Conservation (phyloP, 305 asterid genomes). For the Fraxinus latifolia region DNA sequence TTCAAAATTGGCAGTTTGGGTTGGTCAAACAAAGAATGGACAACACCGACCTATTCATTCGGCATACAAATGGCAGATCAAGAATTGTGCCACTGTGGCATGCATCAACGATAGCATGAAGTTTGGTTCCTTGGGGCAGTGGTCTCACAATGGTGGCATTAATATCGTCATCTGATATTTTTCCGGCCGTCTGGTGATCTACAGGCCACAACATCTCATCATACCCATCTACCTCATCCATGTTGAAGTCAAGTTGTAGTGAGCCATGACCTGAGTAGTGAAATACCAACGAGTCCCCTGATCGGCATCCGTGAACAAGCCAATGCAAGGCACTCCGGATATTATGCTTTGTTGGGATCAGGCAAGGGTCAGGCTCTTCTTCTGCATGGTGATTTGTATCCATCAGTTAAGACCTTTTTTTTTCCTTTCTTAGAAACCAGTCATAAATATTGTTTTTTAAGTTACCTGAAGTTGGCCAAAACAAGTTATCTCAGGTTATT, state of each 20-base stretch:
- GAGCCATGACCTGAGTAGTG: constrained; percentile 66
- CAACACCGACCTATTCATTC: constrained; percentile 41
- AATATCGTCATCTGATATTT: constrained; percentile 53
- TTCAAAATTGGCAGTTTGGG: background rate
- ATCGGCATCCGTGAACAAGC: constrained; percentile 54
- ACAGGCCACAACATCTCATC: constrained; percentile 59
- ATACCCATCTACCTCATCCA: constrained; percentile 57
- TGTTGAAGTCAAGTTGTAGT: constrained; percentile 31
- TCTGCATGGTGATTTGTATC: constrained; percentile 37
- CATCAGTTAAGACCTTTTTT: background rate
- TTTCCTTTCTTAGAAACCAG: too few species aligned
- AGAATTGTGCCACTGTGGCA: constrained; percentile 68
- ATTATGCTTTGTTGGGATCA: constrained; percentile 52
- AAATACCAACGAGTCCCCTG: constrained; percentile 61
- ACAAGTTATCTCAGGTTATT: background rate
- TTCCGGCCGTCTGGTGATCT: constrained; percentile 45
- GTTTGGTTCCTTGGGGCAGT: constrained; percentile 47
- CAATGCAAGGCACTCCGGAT: constrained; percentile 52
- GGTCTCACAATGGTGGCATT: constrained; percentile 56
- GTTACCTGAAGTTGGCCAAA: background rate
- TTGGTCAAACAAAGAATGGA: background rate
- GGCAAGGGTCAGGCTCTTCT: constrained; percentile 43
- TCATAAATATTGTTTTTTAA: background rate
- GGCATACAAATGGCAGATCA: constrained; percentile 55
- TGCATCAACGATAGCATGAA: constrained; percentile 57